Evolutionary conservation across 805 yeast genomes (phyloP).

Genomic region (Saccharomycopsis capsularis): DNA sequence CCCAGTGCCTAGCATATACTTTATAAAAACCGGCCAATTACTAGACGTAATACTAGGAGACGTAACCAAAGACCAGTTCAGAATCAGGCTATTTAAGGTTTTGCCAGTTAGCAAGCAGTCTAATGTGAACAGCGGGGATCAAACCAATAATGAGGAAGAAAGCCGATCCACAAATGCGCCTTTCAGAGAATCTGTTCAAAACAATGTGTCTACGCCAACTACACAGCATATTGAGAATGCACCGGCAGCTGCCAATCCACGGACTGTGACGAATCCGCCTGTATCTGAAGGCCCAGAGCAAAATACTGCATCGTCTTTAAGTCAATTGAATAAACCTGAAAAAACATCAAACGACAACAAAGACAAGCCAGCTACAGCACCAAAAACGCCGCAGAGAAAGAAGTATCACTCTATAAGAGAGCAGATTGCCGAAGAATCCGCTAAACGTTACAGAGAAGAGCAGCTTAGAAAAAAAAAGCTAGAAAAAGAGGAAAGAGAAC

Average conservation of each 20-base stretch:
- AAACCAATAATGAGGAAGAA: background rate
- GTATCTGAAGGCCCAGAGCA: background rate
- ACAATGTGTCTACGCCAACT: background rate
- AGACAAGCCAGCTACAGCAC: slow-evolving; percentile 10
- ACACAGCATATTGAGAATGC: background rate
- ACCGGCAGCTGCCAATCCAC: background rate
- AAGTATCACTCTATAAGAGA: slow-evolving; percentile 31
- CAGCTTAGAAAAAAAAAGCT: slow-evolving; percentile 30
- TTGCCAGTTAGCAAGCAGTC: background rate
- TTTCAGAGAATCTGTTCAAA: background rate
- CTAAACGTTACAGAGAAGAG: slow-evolving; percentile 34
- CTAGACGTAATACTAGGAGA: slow-evolving; percentile 37
- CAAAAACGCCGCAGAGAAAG: slow-evolving; percentile 4
- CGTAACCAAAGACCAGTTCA: slow-evolving; percentile 27
- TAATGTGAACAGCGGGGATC: background rate
- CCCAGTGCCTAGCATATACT: slow-evolving; percentile 48
- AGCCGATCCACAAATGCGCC: background rate
- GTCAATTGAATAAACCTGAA: slow-evolving; percentile 1
- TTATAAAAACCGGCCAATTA: slow-evolving; percentile 43
- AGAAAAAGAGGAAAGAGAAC: slow-evolving; percentile 45
- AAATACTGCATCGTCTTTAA: background rate
- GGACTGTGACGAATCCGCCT: background rate
- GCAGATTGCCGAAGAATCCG: slow-evolving; percentile 35
- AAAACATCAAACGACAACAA: background rate
- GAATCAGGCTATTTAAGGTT: slow-evolving; percentile 24